Conservation (phyloP, 495 filamentous ascomycete genomes). For the Trichoderma orchidacearum region DNA sequence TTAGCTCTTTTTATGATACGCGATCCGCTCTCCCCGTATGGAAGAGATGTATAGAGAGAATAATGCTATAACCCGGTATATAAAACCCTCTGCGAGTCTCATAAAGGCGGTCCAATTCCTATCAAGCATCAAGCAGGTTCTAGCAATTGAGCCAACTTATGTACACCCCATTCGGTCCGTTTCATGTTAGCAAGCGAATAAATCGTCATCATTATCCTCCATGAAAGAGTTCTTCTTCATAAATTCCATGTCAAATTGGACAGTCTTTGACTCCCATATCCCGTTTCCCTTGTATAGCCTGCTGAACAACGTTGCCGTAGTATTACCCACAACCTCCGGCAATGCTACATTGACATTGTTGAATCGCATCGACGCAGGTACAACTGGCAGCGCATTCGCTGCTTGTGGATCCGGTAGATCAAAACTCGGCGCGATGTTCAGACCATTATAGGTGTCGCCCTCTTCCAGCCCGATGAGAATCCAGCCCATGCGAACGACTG, state of each 20-base stretch:
- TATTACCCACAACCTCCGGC: not conserved
- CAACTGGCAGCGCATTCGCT: not conserved
- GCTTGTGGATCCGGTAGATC: not conserved
- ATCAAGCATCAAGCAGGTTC: too few species aligned
- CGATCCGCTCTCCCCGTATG: too few species aligned
- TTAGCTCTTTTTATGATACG: too few species aligned
- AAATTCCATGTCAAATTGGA: not conserved
- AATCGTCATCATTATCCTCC: not conserved
- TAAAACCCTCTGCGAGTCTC: too few species aligned
- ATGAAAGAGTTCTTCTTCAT: not conserved
- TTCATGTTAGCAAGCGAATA: not conserved
- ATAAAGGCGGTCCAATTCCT: too few species aligned
- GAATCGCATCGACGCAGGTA: not conserved
- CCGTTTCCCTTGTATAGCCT: not conserved
- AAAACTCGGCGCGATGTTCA: constrained; percentile 5
- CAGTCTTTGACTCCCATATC: not conserved
- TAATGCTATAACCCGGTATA: too few species aligned
- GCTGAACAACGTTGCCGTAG: not conserved
- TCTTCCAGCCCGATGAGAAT: constrained; percentile 28
- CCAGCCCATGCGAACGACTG: constrained; percentile 12
- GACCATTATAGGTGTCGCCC: constrained; percentile 7
- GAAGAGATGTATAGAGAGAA: too few species aligned
- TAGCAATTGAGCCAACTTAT: too few species aligned
- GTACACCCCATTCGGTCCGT: too few species aligned
- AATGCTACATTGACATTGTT: not conserved